Evolutionary conservation across 805 yeast genomes (phyloP), one percentile per base, ranked within the genome.

Genomic region (Zygoascus ofunaensis): DNA sequence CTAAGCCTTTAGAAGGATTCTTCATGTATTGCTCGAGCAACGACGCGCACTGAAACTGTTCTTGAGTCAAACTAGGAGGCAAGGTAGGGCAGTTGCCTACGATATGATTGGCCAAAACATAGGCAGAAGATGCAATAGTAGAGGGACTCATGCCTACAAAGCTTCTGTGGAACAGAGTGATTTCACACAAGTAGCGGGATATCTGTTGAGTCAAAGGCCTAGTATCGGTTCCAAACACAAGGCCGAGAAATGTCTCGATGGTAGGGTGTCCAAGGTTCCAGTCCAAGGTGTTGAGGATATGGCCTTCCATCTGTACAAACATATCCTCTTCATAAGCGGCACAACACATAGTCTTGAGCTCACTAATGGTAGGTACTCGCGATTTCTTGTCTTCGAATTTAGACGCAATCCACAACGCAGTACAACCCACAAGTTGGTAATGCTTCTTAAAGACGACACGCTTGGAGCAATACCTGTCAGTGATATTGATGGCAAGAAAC

Each of bases 361-460:
- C 94, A 23, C 73, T 69, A 42, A 83, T 70, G 52, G 86, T 75
- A 36, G 94, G 95, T 39, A 82, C 76, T 54, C 87, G 71, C 47
- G 78, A 77, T 59, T 92, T 74, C 59, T 80, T 80, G 49, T 86
- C 86, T 56, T 76, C 77, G 14, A 79, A 72, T 62, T 90, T 90
- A 20, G 95, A 80, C 2, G 95, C 87, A 23, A 90, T 74, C 97
- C 97, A 90, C 23, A 90, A 68, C 49, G 96, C 86, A 3, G 95
- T 87, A 50, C 94, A 83, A 30, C 94, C 87, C 7, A 90, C 90
- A 42, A 90, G 71, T 63, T 89, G 96, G 49, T 86, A 79, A 64
- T 89, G 97, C 48, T 83, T 89, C 52, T 80, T 76, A 51, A 83
- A 73, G 0, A 89, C 94, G 4, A 87, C 78, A 54, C 97, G 72